Evolutionary conservation across 2,329 filamentous ascomycete genomes (phyloP).

Genomic region (Fusarium penzigii): DNA sequence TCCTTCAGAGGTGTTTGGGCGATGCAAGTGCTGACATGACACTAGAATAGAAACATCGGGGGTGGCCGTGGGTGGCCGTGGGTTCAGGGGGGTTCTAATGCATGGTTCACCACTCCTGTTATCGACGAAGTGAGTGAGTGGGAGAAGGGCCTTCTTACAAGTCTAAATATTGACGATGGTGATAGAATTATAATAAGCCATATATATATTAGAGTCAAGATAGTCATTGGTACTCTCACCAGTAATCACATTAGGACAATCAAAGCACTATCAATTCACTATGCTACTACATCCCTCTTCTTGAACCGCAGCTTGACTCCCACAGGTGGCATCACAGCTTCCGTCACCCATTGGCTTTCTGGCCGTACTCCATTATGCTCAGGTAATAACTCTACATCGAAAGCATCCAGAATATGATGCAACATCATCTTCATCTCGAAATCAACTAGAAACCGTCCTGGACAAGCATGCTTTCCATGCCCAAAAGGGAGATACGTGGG

Average conservation of each 20-base stretch:
- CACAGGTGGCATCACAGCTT: slow-evolving; percentile 10
- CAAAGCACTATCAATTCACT: too few species aligned
- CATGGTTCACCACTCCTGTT: too few species aligned
- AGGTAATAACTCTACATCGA: slow-evolving; percentile 5
- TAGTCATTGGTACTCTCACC: too few species aligned
- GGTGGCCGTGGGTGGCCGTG: not conserved
- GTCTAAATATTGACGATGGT: too few species aligned
- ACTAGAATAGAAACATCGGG: not conserved
- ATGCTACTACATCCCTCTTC: not conserved
- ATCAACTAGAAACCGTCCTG: slow-evolving; percentile 10
- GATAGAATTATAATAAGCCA: too few species aligned
- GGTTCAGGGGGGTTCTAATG: not conserved
- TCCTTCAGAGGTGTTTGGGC: not conserved
- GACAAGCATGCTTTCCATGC: slow-evolving; percentile 12
- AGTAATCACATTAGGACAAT: too few species aligned
- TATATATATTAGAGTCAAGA: too few species aligned
- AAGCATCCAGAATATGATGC: slow-evolving; percentile 1
- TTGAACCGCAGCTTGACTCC: slow-evolving; percentile 6
- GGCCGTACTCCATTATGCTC: slow-evolving; percentile 5
- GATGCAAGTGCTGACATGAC: not conserved
- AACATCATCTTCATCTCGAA: slow-evolving; percentile 11
- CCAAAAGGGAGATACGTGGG: slow-evolving; percentile 9
- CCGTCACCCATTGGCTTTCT: slow-evolving; percentile 7
- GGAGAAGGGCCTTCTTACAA: too few species aligned
- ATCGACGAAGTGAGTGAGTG: too few species aligned